Base-by-base conservation (phyloP, 208 protist species). In the Wallacemonas sp. region DNA sequence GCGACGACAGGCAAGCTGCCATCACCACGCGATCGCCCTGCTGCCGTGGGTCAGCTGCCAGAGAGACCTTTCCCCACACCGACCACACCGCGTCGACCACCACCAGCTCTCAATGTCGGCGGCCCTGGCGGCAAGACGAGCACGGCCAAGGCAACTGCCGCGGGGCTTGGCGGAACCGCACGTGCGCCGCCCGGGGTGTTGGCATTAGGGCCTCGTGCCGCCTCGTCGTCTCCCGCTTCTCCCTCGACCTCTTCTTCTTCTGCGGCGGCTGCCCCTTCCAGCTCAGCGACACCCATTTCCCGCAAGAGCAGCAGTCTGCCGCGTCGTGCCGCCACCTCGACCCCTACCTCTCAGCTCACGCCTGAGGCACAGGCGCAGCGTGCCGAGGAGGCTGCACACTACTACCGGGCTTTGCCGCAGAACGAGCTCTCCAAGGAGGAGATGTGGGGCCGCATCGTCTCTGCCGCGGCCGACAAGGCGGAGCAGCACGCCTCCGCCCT, bases 391-490 rank as follows among this genome's bases (percentile, higher is more conserved):
- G 85, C 79, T 19, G 69, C 72, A 30, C 81, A 90, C 63, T 96
- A 96, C 68, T 96, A 93, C 68, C 49, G 70, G 15, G 62, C 79
- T n/a, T 56, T 96, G 36, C 85, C 90, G 31, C 75, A 72, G n/a
- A 90, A 93, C 41, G 80, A 81, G 41, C 59, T 93, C 66, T 81
- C 77, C 44, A 96, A 96, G 58, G 86, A 96, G 68, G 82, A 96
- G 49, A 93, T 96, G 87, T 93, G 90, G 87, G 45, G 55, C 21
- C 84, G 87, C 53, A 93, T 93, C 59, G 71, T 62, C 69, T 58
- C 61, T 46, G 70, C 72, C 12, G 73, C 58, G 69, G 88, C 76
- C 54, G 80, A 82, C 66, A 72, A 64, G 66, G 66, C 79, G 27
- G 67, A 75, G 69, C 45, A 31, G 14, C 30, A 36, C 31, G 62